Evolutionary conservation across 2,329 filamentous ascomycete genomes (phyloP), one percentile per base, ranked within the genome.

Genomic region (Ophiognomonia clavigignenti-juglandacearum): DNA sequence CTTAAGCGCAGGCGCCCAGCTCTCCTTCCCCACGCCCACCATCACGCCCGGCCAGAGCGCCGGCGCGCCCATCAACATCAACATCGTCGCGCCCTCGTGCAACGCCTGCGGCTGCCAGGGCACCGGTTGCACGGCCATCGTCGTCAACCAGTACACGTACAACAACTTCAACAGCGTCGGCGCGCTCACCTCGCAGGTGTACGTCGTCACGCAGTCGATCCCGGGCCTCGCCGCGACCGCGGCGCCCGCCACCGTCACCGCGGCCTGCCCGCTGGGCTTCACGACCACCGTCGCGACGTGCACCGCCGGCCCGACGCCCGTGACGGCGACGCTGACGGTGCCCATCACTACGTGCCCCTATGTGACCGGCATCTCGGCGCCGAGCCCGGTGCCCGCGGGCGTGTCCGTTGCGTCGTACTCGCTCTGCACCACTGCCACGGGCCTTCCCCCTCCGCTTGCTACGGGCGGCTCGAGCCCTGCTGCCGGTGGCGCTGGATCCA

Each of bases 21-120:
- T 16, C 14, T 24, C 19, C 4, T 45, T 20, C 9, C 43, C 43
- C 6, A 31, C 43, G 13, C 43, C 43, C 9, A 6, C 19, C 6
- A 19, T 45, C 14, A 20, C n/a, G n/a, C n/a, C n/a, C n/a, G n/a
- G n/a, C n/a, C n/a, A 19, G 6, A 45, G 35, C 35, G 24, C 34
- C 16, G 43, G 43, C 9, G 13, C 31, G 19, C 6, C 43, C 24
- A 45, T 31, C 43, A 45, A 24, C 20, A 24, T 45, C 18, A 32
- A 45, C 26, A 38, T 45, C 26, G 24, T 35, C 29, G 43, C 43
- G 18, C 43, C 43, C 19, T 23, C 11, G 10, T 45, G 43, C 43
- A 38, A 45, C 34, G 23, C 24, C 9, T 45, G 43, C 34, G 43
- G 43, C 24, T 45, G 43, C 43, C 34, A 45, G 18, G 43, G 43